Evolutionary conservation across 805 yeast genomes (phyloP), one percentile per base, ranked within the genome.

Genomic region (Metschnikowia henanensis): DNA sequence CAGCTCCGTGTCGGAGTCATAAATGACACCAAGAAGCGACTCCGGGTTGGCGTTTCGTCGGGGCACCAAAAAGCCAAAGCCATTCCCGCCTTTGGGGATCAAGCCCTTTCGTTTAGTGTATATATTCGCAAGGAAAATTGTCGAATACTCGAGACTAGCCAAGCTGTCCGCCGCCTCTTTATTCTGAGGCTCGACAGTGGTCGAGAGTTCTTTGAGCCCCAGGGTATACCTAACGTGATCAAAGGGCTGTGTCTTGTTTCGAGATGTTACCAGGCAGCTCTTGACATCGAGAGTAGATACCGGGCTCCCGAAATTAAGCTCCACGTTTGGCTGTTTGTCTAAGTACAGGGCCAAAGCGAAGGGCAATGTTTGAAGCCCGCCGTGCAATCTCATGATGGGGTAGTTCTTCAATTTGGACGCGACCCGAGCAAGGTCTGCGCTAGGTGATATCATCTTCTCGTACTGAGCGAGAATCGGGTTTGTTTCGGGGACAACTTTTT

Each of bases 31-130:
- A 23, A 92, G 68, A 13, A 90, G 65, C 16, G 77, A 70, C 37
- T 80, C 81, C 3, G 75, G 71, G 50, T 83, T 81, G 5, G 52
- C 37, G 47, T 72, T 70, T 6, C 55, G 42, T 42, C 58, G 57
- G 2, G 99, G 99, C 8, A 91, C 85, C 36, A 92, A 73, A 54
- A 85, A 88, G 1, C 99, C 99, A 72, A 92, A 92, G 30, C 97
- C 96, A 45, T 76, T 72, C 25, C 66, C 60, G 8, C 61, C 52
- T 19, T 52, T 41, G 2, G 72, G 73, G 16, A 67, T 61, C 21
- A 69, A 17, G 65, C 62, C 53, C 66, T 66, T 37, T 57, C 62
- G 30, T 59, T 66, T 16, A 35, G 81, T 61, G 52, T 75, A 86
- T 26, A 86, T 70, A 55, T 94, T 91, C 18, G 83, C 86, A 42